phyloP scores from a whole-genome alignment of 116 monocot species.

The Cymodocea nodosa region DNA sequence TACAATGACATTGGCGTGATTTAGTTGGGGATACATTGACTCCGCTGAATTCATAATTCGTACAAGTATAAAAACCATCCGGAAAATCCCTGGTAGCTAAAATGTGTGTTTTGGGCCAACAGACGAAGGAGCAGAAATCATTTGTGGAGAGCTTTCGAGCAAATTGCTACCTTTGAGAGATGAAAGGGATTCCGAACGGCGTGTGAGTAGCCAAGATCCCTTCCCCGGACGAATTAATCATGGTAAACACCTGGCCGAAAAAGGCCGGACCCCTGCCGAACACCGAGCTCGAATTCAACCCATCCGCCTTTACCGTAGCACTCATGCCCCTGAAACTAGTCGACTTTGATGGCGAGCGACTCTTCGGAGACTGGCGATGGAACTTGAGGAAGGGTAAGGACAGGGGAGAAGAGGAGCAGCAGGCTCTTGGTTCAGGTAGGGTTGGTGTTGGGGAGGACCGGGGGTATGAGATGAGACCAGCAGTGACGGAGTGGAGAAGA shows the following conservation, averaged over 20 bases:
- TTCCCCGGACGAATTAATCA: constrained; percentile 88
- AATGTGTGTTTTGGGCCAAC: too few relatives aligned
- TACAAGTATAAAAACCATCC: too few relatives aligned
- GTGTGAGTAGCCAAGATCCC: constrained; percentile 81
- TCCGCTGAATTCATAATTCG: too few relatives aligned
- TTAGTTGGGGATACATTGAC: too few relatives aligned
- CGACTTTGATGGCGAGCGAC: background rate
- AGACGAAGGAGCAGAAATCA: too few relatives aligned
- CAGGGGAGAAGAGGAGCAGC: constrained; percentile 2
- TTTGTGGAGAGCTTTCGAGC: too few relatives aligned
- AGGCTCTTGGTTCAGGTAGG: background rate
- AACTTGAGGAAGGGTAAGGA: background rate
- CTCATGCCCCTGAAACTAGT: constrained; percentile 32
- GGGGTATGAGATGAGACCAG: constrained; percentile 35
- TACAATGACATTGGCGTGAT: too few relatives aligned
- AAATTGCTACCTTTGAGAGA: constrained; percentile 41
- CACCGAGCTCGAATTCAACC: constrained; percentile 17
- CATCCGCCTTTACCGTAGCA: constrained; percentile 39
- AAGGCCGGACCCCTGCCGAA: constrained; percentile 56
- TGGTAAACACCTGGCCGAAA: constrained; percentile 94
- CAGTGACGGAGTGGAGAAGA: constrained; percentile 27
- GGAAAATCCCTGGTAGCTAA: too few relatives aligned
- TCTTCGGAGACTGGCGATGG: too few relatives aligned
- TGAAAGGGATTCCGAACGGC: constrained; percentile 57
- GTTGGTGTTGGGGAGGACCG: constrained; percentile 19